Conservation (phyloP, 805 yeast genomes). For the Deakozyma indianensis region DNA sequence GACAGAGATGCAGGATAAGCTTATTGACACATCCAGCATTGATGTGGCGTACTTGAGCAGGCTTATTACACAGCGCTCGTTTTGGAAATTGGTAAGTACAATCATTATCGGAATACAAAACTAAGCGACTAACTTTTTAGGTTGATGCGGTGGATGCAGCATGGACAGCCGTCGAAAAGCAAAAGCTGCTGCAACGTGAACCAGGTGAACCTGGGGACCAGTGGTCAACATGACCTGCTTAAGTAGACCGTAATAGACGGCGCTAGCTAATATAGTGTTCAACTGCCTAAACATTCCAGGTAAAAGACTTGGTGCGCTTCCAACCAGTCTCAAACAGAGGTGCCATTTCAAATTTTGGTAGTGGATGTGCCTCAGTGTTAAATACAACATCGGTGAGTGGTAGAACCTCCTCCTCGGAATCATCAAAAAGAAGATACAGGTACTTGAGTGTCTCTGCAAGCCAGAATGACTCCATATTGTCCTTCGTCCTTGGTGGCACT, state of each 20-base stretch:
- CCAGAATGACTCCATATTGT: conserved; percentile 37
- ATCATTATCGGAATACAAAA: too few species aligned
- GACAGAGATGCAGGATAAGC: not conserved
- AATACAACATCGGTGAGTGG: conserved; percentile 40
- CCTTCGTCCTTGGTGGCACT: conserved; percentile 16
- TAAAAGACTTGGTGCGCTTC: not conserved
- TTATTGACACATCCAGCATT: not conserved
- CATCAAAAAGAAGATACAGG: conserved; percentile 34
- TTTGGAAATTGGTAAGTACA: not conserved
- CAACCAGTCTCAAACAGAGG: not conserved
- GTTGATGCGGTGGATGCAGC: too few species aligned
- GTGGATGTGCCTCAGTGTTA: conserved; percentile 52
- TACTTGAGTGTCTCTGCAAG: conserved; percentile 47
- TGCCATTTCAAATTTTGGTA: conserved; percentile 13
- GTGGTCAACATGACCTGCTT: too few species aligned
- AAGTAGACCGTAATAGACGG: too few species aligned
- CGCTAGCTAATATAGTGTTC: too few species aligned
- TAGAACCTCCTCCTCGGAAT: conserved; percentile 20
- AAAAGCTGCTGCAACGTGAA: too few species aligned
- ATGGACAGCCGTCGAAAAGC: too few species aligned
- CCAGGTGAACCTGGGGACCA: too few species aligned
- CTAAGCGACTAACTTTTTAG: too few species aligned
- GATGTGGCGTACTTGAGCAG: not conserved
- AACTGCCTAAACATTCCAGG: not conserved
- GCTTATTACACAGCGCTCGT: not conserved